Base-by-base conservation (phyloP, 495 filamentous ascomycete species). In the Oidiodendron maius region DNA sequence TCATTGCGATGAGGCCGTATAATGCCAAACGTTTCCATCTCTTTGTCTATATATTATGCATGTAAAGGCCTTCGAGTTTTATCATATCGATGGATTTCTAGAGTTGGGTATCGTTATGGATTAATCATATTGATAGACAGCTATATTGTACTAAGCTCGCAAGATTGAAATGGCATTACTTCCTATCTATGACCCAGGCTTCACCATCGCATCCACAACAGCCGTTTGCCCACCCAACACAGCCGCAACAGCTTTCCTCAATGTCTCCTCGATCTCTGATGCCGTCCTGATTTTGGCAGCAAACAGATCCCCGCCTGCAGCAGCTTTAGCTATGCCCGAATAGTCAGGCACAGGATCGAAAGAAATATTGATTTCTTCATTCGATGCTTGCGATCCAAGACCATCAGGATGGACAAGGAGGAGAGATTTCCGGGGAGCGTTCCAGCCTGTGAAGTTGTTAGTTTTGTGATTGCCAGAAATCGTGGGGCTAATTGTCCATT, bases 281-380 rank as follows among this genome's bases (percentile, higher is more conserved):
- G 75, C 69, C 66, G 78, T 75, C 63, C 81, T 70, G 37, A 86
- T 70, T 50, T 74, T 65, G 54, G 81, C 71, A 30, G 85, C 67
- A 67, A 82, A 76, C 26, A 91, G 41, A 34, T 86, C 74, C 1
- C 89, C 88, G 3, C 89, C 90, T 0, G 86, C 81, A 0, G 91
- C 89, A 4, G 90, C 91, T 69, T 87, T 87, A 0, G 91, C 91
- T 48, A 97, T 95, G 10, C 91, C 91, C 0, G 87, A 71, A 62
- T 91, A 97, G 58, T 97, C 91, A 1, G 91, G 91, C 0, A 80
- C 78, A 0, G 91, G 91, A 10, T 76, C 80, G 61, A 97, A 93
- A 2, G 80, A 84, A 62, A 97, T 95, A 56, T 95, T 94, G 50
- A 97, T 72, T 50, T 94, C 91, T 51, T 86, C 81, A 57, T 93